Evolutionary conservation across 2,329 filamentous ascomycete genomes (phyloP), one percentile per base, ranked within the genome.

Genomic region (Fusarium sterilihyphosum): DNA sequence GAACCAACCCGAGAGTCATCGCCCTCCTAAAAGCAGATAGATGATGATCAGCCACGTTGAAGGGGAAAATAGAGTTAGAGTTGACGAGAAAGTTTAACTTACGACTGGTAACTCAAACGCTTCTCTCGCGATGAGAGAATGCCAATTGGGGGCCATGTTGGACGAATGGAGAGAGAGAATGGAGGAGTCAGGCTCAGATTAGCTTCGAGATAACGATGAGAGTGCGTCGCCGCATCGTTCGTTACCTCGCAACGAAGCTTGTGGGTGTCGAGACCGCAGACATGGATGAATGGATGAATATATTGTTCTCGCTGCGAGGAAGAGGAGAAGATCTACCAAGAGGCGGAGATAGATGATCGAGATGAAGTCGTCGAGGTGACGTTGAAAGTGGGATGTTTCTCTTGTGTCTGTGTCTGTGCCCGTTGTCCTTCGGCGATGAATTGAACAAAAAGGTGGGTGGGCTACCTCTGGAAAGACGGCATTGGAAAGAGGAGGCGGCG

Each of bases 1-100:
- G 83, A 80, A 49, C 83, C 83, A 43, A 81, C 75, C 26, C 83
- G 79, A 26, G 81, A 79, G 61, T 84, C 83, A n/a, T 76, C 70
- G 31, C 67, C 59, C 58, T 68, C 64, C 75, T 78, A 10, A 24
- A 33, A 11, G 49, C 20, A 40, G 20, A 22, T 24, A 40, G 20
- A 22, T 12, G n/a, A 24, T 47, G 5, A 14, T 68, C 35, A 68
- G 65, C 49, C 43, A 69, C 43, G 46, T 31, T 20, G 24, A 29
- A 31, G 53, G 43, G 22, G 20, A 44, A 44, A 43, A 40, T 60
- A 66, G 58, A 47, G 66, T 66, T 66, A 41, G 12, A n/a, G 56
- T 43, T 50, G 29, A 50, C 10, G 29, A 16, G 26, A 26, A 26
- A 53, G 17, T 35, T 8, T 26, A 53, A 57, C 73, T 57, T 58